Conservation (phyloP, 345 rosid genomes). For the Eucalyptus melliodora region DNA sequence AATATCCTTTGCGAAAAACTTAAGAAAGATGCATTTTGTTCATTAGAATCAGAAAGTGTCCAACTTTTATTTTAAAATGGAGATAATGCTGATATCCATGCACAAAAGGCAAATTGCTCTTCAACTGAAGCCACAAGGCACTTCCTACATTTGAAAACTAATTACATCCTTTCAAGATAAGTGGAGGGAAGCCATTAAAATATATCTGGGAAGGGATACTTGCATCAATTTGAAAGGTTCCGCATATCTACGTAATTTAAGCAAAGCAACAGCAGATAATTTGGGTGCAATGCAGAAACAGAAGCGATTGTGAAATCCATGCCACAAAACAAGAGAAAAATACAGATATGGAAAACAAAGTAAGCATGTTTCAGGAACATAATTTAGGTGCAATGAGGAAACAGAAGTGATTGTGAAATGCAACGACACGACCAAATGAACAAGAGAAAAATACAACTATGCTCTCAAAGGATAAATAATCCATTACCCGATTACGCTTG, state of each 20-base stretch:
- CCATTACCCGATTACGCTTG: conserved; percentile 60
- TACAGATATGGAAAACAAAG: neutral
- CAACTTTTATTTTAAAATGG: neutral
- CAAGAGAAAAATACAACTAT: neutral
- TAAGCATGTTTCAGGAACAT: neutral
- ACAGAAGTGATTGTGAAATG: neutral
- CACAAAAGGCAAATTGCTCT: neutral
- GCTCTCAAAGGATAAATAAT: neutral
- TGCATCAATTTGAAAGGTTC: neutral
- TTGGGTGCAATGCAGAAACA: no score
- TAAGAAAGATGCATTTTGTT: neutral
- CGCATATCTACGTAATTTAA: neutral
- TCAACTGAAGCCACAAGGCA: neutral
- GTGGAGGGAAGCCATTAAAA: neutral
- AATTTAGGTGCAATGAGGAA: neutral
- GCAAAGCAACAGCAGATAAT: no score
- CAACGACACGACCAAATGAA: neutral
- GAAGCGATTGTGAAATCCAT: neutral
- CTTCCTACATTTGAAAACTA: neutral
- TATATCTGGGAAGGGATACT: neutral
- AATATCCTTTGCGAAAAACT: neutral
- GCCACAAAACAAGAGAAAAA: neutral
- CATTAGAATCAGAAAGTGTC: neutral
- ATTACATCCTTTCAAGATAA: neutral
- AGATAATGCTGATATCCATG: neutral